Base-by-base conservation (phyloP, 148 eudicot genomes). In the Nepenthes mirabilis region DNA sequence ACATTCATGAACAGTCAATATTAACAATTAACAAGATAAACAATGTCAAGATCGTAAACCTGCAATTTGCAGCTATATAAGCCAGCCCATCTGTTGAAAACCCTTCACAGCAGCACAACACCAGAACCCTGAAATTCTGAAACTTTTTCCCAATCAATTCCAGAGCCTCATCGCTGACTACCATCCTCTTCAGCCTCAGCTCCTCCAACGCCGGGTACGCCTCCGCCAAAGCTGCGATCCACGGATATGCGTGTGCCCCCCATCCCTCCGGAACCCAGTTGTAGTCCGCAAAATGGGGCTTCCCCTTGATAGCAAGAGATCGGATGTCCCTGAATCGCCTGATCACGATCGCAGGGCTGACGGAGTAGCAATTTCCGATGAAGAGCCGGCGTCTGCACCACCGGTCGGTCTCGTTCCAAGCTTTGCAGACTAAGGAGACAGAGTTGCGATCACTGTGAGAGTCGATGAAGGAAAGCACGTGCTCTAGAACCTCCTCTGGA, bases 211-310 rank as follows among this genome's bases (percentile, higher is more conserved):
- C 67, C 10, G 95, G 95, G 49, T 86, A 83, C 3, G 76, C 84
- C 65, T 33, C 56, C 8, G 80, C 67, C 77, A 86, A 65, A 12
- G 80, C 79, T 45, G 6, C 69, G 43, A 86, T 67, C 95, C 95
- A 86, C 1, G 83, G 81, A 47, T 54, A 51, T 37, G 81, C 77
- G 58, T 65, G 73, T 8, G 70, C 95, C 3, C 95, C 95, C 95
- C 95, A 86, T 0, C 86, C 95, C 1, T 86, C 89, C 1, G 95
- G 95, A 2, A 86, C 89, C 57, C 83, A 73, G 69, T 79, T 86
- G 55, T 79, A 86, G 64, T 86, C 95, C 8, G 95, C 89, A 49
- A 86, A 86, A 69, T 86, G 95, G 33, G 95, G 95, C 71, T 86
- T 86, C 36, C 95, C 95, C 57, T 86, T 86, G 52, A 86, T 57